Base-by-base conservation (phyloP, 108 stramenopile species). In the Skeletonema marinoi region DNA sequence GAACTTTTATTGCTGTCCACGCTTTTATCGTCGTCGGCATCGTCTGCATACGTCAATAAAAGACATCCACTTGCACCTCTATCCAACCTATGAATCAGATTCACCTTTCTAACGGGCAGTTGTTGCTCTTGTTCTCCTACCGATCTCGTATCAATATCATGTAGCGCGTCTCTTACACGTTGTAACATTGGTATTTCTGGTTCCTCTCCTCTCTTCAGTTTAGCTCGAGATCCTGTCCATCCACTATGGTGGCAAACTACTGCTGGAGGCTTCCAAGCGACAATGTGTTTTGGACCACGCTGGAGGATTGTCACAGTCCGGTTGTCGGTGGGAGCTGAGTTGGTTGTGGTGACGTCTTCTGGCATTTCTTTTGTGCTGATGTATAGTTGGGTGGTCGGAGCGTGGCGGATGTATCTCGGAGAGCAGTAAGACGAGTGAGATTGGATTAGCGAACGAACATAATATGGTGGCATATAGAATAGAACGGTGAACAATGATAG, bases 161-260 rank as follows among this genome's bases (percentile, higher is more conserved):
- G 66, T 5, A 85, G 35, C 21, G 80, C 85, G 70, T 84, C 83
- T 65, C 87, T 39, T 25, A 82, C 85, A 16, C 82, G 51, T 44
- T 88, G 87, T n/a, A 88, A 62, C 80, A 87, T 84, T 5, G 86
- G 86, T 31, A 81, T 75, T 25, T 83, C 82, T 32, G 77, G 73
- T 32, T 75, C 82, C 63, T 80, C 78, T 3, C 80, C 85, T 56
- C 77, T 10, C 54, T 82, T 85, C 17, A 14, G 14, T 60, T 74
- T 77, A 12, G 78, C 70, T 56, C 85, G 65, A 7, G 85, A 84
- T 10, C 94, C 94, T 5, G 83, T 81, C 91, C 92, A 95, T 35
- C 85, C 91, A 56, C 81, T 81, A 66, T 92, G 91, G 78, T 95
- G 94, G 65, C 94, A 95, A n/a, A 95, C 78, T 10, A 92, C 92